Conservation (phyloP, 306 rosid species). For the Cucurbita pepo region DNA sequence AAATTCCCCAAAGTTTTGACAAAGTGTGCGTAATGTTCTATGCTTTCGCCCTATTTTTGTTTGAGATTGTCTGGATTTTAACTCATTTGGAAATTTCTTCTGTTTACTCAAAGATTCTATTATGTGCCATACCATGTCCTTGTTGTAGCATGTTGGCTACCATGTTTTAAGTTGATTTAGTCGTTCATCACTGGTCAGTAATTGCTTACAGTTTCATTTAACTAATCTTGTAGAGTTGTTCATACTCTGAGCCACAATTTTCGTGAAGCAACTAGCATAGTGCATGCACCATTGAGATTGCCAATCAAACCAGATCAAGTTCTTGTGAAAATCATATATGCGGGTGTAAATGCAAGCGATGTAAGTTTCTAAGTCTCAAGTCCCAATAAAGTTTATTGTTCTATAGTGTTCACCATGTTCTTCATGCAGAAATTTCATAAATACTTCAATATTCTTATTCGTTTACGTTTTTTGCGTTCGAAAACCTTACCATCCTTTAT, state of each 20-base stretch:
- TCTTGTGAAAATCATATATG: constrained; percentile 74
- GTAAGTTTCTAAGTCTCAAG: constrained; percentile 42
- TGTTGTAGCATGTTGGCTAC: background rate
- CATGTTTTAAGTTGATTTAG: constrained; percentile 6
- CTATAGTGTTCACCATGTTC: background rate
- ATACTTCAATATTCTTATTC: background rate
- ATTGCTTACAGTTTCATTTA: constrained; percentile 13
- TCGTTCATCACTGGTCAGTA: background rate
- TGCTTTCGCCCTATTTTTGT: background rate
- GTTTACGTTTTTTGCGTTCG: background rate
- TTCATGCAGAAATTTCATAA: background rate
- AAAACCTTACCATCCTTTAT: background rate
- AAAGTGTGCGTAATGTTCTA: constrained; percentile 45
- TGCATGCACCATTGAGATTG: constrained; percentile 48
- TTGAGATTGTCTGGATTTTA: background rate
- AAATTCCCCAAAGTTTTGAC: constrained; percentile 60
- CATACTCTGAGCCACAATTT: constrained; percentile 84
- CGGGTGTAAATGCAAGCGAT: constrained; percentile 98
- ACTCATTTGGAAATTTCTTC: background rate
- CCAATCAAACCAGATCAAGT: constrained; percentile 59
- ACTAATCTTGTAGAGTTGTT: constrained; percentile 46
- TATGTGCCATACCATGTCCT: background rate
- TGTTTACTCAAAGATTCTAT: background rate
- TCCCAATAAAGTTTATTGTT: constrained; percentile 4
- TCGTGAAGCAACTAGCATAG: constrained; percentile 55